These are phyloP conservation scores for Diphasiastrum complanatum DNA, from an alignment of 83 land plant genomes.

Conservation along the genomic window DNA sequence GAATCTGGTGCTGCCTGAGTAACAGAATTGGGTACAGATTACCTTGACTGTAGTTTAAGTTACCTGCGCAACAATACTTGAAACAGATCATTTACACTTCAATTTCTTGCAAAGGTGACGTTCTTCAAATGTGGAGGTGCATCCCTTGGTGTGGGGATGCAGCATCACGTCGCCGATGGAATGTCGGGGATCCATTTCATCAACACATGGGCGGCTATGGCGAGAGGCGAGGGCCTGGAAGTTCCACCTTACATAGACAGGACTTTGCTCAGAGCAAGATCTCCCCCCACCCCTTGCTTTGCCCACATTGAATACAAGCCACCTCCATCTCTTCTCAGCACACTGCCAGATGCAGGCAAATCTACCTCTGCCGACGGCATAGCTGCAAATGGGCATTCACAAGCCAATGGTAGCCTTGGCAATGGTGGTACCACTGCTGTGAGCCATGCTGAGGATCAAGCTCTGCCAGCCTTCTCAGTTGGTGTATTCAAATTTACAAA, in stretches of 20 bases:
- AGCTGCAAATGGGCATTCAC: neutral
- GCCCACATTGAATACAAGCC: constrained; percentile 19
- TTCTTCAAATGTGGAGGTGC: constrained; percentile 30
- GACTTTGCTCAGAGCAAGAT: constrained; percentile 12
- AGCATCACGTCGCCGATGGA: constrained; percentile 35
- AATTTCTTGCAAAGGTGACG: constrained; percentile 11
- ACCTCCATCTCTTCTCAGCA: constrained; percentile 4
- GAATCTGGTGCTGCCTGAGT: no score
- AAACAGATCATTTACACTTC: neutral
- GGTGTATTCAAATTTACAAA: constrained; percentile 12
- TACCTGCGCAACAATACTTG: neutral
- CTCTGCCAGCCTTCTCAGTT: no score
- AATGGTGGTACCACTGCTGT: no score
- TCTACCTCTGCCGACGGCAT: neutral
- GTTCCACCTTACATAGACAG: constrained; percentile 2
- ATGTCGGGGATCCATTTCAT: constrained; percentile 35
- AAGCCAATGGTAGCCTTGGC: neutral
- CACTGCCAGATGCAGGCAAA: neutral
- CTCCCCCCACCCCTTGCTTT: constrained; percentile 14
- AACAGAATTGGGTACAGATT: neutral
- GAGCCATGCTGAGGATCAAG: no score
- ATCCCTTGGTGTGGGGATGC: constrained; percentile 33
- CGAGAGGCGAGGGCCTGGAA: neutral
- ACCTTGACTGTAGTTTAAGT: neutral
- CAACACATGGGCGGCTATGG: constrained; percentile 29